Base-by-base conservation (phyloP, 495 filamentous ascomycete species). In the Hypoxylon subgilvum region DNA sequence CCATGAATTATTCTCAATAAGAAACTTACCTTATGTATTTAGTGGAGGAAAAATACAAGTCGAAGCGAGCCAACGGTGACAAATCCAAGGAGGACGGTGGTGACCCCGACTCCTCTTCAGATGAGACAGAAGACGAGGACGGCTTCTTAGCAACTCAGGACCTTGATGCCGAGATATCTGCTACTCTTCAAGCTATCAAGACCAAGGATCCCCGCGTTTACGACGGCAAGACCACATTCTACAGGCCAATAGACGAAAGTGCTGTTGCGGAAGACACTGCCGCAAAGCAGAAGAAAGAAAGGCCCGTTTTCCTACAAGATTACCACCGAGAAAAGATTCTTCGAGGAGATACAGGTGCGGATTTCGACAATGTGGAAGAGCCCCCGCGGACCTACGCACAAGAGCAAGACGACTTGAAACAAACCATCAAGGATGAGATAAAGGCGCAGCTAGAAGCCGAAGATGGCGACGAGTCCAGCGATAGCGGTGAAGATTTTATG, bases 181-280 rank as follows among this genome's bases (percentile, higher is more conserved):
- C 84, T 10, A 94, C 91, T 0, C 77, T 98, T 25, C 79, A 87
- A 39, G 94, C 94, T 27, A 94, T 98, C 61, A 84, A 87, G 48
- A 85, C 79, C 47, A 97, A 92, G 72, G 93, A 98, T 66, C 94
- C 94, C 16, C 77, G 88, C 25, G 83, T 98, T 31, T 97, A 97
- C 76, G 88, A 97, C 69, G 80, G 85, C 49, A 79, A 85, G 10
- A 79, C 77, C 41, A 89, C 75, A 12, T 98, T 97, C 76, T 97
- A 89, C 72, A 73, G 74, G 18, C 76, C 85, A 23, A 73, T 85
- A 27, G 86, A 90, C 9, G 75, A 80, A 27, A 74, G 79, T 17
- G 72, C 74, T n/a, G 60, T 44, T 1, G 61, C 63, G 4, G 64
- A 57, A 30, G 63, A 17, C 25, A 36, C 53, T 5, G 51, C 38